These are phyloP conservation scores for Leccinum obscurum DNA, from an alignment of 768 basidiomycete species.

Conservation along the genomic window DNA sequence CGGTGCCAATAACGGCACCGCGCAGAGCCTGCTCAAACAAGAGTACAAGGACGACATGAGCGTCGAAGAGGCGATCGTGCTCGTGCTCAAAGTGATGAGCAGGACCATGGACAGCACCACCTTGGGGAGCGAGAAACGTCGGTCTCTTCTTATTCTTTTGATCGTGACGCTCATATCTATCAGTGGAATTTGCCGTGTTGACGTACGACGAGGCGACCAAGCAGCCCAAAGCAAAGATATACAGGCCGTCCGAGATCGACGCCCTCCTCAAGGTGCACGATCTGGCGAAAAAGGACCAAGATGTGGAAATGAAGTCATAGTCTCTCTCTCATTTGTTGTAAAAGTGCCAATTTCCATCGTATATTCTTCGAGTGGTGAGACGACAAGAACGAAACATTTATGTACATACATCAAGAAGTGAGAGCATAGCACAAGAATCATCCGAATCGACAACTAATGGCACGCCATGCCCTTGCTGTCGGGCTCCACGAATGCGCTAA, in stretches of 20 bases:
- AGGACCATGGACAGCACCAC: conserved; percentile 99
- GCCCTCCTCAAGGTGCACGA: conserved; percentile 76
- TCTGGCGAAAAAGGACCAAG: conserved; percentile 85
- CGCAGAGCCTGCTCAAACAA: conserved; percentile 93
- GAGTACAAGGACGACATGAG: conserved; percentile 96
- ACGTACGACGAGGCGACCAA: conserved; percentile 78
- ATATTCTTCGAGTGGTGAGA: not conserved
- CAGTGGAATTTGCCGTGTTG: conserved; percentile 96
- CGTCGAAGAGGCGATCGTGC: conserved; percentile 88
- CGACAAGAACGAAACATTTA: not conserved
- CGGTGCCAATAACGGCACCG: conserved; percentile 97
- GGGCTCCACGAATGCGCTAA: conserved; percentile 62
- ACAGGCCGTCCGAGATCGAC: conserved; percentile 85
- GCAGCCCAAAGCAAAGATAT: conserved; percentile 88
- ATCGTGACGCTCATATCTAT: not conserved
- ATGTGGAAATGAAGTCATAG: conserved; percentile 70
- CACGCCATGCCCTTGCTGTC: conserved; percentile 78
- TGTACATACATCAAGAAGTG: not conserved
- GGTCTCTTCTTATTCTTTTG: conserved; percentile 30
- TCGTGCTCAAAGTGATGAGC: conserved; percentile 94
- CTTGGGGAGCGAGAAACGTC: conserved; percentile 93
- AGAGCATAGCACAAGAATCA: not conserved
- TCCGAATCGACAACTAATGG: conserved; percentile 47
- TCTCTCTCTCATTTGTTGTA: not conserved
- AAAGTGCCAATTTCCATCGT: not conserved